These are phyloP conservation scores for Gracilaria caudata DNA, from an alignment of 23 red algal species.

Conservation along the genomic window DNA sequence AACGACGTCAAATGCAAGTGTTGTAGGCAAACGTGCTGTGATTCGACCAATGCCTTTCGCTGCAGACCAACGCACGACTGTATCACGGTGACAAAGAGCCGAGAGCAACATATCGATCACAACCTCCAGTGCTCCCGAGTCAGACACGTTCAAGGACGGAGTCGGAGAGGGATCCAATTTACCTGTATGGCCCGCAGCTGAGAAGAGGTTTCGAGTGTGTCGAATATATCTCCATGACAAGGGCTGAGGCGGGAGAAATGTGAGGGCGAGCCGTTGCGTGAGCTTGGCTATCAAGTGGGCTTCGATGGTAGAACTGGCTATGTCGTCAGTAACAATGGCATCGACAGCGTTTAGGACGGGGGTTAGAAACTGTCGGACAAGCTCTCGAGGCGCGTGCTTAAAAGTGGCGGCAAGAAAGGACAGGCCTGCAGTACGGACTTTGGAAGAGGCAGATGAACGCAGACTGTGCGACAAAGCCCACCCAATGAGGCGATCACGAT, in stretches of 20 bases:
- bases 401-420: constrained; percentile 60
- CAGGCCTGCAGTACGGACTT: constrained; percentile 23
- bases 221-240: constrained; percentile 50
- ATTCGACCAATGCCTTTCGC: constrained; percentile 84
- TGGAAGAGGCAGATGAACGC: background rate
- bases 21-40: constrained; percentile 61
- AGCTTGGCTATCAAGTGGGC: constrained; percentile 54
- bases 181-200: constrained; percentile 39
- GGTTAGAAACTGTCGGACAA: constrained; percentile 6
- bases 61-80: constrained; percentile 86
- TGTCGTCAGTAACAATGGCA: constrained; percentile 12
- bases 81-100: constrained; percentile 70
- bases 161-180: background rate
- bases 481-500: constrained; percentile 19
- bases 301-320: constrained; percentile 25
- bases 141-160: constrained; percentile 17
- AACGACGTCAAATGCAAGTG: constrained; percentile 57
- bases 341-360: constrained; percentile 18
- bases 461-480: constrained; percentile 8
- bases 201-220: background rate
- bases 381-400: constrained; percentile 63
- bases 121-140: constrained; percentile 35
- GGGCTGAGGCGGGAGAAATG: constrained; percentile 30
- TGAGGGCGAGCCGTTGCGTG: constrained; percentile 42
- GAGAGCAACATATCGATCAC: constrained; percentile 71